Evolutionary conservation across 257 asterid species (phyloP), one percentile per base, ranked within the genome.

Genomic region (Cinchona pubescens): DNA sequence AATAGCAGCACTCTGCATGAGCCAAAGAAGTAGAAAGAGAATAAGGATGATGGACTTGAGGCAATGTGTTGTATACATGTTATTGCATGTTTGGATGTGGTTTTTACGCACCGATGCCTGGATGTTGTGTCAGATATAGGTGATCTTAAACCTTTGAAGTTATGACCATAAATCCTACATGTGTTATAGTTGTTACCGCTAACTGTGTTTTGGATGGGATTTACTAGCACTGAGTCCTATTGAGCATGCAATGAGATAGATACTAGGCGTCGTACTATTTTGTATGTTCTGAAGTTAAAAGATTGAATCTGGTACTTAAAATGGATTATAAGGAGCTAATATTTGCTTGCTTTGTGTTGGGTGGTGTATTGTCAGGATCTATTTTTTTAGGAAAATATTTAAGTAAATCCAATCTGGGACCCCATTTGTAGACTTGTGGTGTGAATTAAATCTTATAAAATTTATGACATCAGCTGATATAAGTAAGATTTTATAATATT

Each of bases 81-180:
- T n/a, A n/a, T n/a, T n/a, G n/a, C n/a, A n/a, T n/a, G n/a, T n/a
- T n/a, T n/a, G n/a, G n/a, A n/a, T n/a, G n/a, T n/a, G n/a, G n/a
- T n/a, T n/a, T n/a, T n/a, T n/a, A n/a, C n/a, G 77, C 99, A 92
- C 87, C 97, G 97, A 2, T 97, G 92, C 80, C 98, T 98, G 37
- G 99, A 95, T 88, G 92, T 95, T 76, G 99, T n/a, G n/a, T n/a
- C 99, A 0, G 97, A 37, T 92, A 95, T 82, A 84, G 91, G 85
- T 6, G 99, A 98, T 49, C 10, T 94, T 63, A 88, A 90, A 82
- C 99, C 99, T 78, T 88, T 94, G 83, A 91, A 77, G 86, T 6
- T 58, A 51, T 88, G 78, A 85, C 18, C 5, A 37, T 25, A 56
- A 40, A 48, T 11, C 6, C 7, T 46, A 7, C 23, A 7, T 10